Evolutionary conservation across 1,284 basidiomycete genomes (phyloP).

Genomic region (Pterula multifida): DNA sequence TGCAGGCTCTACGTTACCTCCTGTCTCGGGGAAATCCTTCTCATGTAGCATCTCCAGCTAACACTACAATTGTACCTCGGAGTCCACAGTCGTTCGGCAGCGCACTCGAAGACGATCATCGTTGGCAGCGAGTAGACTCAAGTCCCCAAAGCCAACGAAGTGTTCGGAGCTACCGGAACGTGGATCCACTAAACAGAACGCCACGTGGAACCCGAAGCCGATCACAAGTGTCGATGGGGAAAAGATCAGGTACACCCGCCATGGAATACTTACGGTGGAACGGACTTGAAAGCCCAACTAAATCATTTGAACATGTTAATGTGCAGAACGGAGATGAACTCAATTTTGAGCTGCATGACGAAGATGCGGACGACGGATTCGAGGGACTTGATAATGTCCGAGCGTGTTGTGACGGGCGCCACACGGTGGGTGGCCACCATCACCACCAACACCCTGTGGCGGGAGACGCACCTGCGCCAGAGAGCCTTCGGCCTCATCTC

Average conservation of each 20-base stretch:
- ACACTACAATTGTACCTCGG: conserved; percentile 27
- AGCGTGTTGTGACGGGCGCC: conserved; percentile 89
- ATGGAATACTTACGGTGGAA: conserved; percentile 78
- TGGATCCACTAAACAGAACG: conserved; percentile 57
- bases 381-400: conserved; percentile 93
- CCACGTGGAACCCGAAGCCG: conserved; percentile 60
- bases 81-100: conserved; percentile 44
- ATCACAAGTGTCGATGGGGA: conserved; percentile 66
- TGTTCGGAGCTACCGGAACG: conserved; percentile 39
- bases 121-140: conserved; percentile 29
- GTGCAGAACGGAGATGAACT: conserved; percentile 53
- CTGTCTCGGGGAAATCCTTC: conserved; percentile 53
- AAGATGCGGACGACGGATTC: conserved; percentile 68
- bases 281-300: conserved; percentile 45
- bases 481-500: conserved; percentile 9
- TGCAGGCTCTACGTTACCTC: conserved; percentile 75
- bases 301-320: conserved; percentile 52
- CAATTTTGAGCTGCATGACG: conserved; percentile 73
- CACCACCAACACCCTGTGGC: conserved; percentile 32
- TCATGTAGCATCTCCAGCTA: conserved; percentile 30
- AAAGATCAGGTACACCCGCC: conserved; percentile 81
- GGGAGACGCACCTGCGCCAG: conserved; percentile 14
- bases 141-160: conserved; percentile 66
- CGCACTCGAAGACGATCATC: conserved; percentile 40
- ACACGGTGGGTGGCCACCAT: conserved; percentile 66